phyloP scores from a whole-genome alignment of 495 filamentous ascomycete genomes.

The Staphylotrichum longicolle region DNA sequence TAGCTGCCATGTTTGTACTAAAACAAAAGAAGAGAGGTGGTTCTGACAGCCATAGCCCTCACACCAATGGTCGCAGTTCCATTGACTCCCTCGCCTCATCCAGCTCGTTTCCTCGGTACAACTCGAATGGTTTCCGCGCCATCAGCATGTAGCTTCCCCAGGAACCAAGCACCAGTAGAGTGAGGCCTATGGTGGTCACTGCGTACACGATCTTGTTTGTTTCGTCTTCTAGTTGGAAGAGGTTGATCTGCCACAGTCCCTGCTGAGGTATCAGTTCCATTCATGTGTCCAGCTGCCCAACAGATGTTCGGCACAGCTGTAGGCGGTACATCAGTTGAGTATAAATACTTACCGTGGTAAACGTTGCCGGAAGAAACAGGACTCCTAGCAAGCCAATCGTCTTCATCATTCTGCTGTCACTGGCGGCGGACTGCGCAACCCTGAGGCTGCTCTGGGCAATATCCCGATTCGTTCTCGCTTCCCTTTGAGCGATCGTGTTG shows the following conservation, averaged over 20 bases:
- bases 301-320: neutral
- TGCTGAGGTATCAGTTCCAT: slow-evolving; percentile 1
- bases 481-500: neutral
- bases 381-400: slow-evolving; percentile 3
- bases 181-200: slow-evolving; percentile 1
- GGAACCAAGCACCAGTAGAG: neutral
- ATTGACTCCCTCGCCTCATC: neutral
- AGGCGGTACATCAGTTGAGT: neutral
- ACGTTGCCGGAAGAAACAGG: slow-evolving; percentile 1
- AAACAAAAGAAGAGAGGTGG: neutral
- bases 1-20: too few species aligned
- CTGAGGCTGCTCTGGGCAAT: neutral
- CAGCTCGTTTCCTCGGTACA: neutral
- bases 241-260: neutral
- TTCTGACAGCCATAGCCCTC: neutral
- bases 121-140: slow-evolving; percentile 2
- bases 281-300: neutral
- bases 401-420: slow-evolving; percentile 4
- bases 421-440: slow-evolving; percentile 2
- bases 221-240: neutral
- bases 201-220: slow-evolving; percentile 1
- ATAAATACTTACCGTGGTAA: neutral
- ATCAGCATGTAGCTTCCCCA: neutral
- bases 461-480: slow-evolving; percentile 1
- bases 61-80: neutral